phyloP scores from a whole-genome alignment of 768 basidiomycete species.

The Amanita fuliginea region DNA sequence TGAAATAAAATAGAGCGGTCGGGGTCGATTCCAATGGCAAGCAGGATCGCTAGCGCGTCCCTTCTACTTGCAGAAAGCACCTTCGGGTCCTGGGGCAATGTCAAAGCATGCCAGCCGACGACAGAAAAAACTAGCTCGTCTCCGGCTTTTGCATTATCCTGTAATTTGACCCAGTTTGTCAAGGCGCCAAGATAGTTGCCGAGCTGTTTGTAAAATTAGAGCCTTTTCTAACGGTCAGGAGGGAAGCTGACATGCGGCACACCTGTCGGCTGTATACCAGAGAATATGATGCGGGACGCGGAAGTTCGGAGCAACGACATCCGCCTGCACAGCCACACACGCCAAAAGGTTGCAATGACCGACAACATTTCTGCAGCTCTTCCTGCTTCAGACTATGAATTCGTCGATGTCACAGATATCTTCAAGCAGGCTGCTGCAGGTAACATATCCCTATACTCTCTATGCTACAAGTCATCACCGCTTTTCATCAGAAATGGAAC shows the following conservation, averaged over 20 bases:
- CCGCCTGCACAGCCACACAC: conserved; percentile 15
- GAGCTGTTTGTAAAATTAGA: conserved; percentile 35
- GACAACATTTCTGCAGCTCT: background rate
- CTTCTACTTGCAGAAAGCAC: conserved; percentile 48
- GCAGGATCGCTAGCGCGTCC: conserved; percentile 72
- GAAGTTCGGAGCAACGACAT: background rate
- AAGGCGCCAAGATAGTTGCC: conserved; percentile 92
- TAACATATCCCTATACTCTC: conserved; percentile 16
- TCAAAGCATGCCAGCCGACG: conserved; percentile 92
- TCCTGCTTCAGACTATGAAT: conserved; percentile 41
- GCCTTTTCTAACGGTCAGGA: background rate
- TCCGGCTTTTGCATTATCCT: conserved; percentile 42
- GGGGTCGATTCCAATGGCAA: conserved; percentile 82
- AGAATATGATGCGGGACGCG: conserved; percentile 49
- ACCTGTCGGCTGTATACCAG: conserved; percentile 91
- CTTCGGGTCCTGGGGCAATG: conserved; percentile 76
- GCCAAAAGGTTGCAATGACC: background rate
- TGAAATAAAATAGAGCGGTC: conserved; percentile 66
- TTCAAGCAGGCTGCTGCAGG: conserved; percentile 55
- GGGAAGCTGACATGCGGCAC: conserved; percentile 65
- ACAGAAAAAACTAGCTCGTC: conserved; percentile 75
- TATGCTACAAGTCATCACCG: background rate
- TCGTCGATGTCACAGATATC: conserved; percentile 50
- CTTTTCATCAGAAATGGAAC: conserved; percentile 41
- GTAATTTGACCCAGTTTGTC: conserved; percentile 79